Evolutionary conservation across 2,329 filamentous ascomycete genomes (phyloP), one percentile per base, ranked within the genome.

Genomic region (Claviceps fusiformis): DNA sequence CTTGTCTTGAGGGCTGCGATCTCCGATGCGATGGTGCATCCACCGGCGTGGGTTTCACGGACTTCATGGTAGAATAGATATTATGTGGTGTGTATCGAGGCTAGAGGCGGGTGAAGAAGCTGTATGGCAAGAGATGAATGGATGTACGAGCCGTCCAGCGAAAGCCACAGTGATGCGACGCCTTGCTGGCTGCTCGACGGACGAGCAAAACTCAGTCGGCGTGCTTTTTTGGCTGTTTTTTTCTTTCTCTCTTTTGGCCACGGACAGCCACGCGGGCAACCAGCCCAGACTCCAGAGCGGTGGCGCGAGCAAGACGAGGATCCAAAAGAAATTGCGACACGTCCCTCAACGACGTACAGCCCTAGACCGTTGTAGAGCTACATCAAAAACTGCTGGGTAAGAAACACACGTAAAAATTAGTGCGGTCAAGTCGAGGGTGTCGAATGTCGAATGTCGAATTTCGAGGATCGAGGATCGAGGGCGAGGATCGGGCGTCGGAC

Each of bases 1-100:
- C 79, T 69, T 85, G 82, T 59, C 82, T 81, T 62, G 81, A 73
- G 50, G 82, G 82, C 64, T 85, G 82, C 55, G 80, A 79, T 67
- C 81, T 75, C 63, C 81, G 78, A 70, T 73, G 75, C 58, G 79
- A 77, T 57, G 70, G 64, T 47, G 69, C 64, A 54, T 75, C 72
- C 49, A 64, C 64, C 44, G 71, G 66, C 55, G 71, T 64, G 31
- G 71, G 69, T 62, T 79, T 81, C 51, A 76, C 74, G 49, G 78
- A 76, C 69, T 79, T 82, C 79, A 82, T 82, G 44, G 63, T 69
- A 31, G 46, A n/a, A 17, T 41, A n/a, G 15, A n/a, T 29, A 17
- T 15, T 57, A 15, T 9, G 10, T 7, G 2, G 13, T 11, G 31
- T 11, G 19, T 8, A 3, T 53, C 52, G 43, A n/a, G 17, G 27